These are phyloP conservation scores for Cladosporium sp. DNA, from an alignment of 2,329 filamentous ascomycete species.

Conservation along the genomic window DNA sequence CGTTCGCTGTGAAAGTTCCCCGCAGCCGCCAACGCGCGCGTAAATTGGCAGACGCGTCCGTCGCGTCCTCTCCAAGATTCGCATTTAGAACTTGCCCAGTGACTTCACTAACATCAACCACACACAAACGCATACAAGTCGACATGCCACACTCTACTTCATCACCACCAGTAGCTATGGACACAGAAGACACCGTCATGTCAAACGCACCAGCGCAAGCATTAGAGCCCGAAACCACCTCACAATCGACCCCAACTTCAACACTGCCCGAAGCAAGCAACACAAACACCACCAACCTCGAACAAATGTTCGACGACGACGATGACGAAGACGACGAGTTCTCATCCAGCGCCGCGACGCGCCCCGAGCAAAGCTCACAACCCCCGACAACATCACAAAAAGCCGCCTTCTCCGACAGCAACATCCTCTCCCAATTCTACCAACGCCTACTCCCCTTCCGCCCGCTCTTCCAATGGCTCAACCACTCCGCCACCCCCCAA, in stretches of 20 bases:
- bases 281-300: conserved; percentile 33
- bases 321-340: conserved; percentile 55
- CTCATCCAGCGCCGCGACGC: conserved; percentile 48
- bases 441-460: conserved; percentile 93
- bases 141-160: conserved; percentile 44
- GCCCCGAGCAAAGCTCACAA: conserved; percentile 39
- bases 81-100: too few species aligned
- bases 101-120: too few species aligned
- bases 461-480: conserved; percentile 95
- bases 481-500: conserved; percentile 80
- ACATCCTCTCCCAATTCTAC: conserved; percentile 90
- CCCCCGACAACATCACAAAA: conserved; percentile 18
- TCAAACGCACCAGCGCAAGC: conserved; percentile 26
- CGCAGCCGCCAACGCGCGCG: neutral
- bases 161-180: conserved; percentile 20
- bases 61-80: too few species aligned
- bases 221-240: conserved; percentile 16
- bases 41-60: neutral
- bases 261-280: conserved; percentile 13
- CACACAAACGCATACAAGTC: neutral
- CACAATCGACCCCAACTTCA: conserved; percentile 5
- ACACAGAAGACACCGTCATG: conserved; percentile 30
- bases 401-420: conserved; percentile 58
- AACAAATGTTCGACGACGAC: conserved; percentile 57
- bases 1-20: too few species aligned